Evolutionary conservation across 495 filamentous ascomycete genomes (phyloP).

Genomic region (Articulospora tetracladia): DNA sequence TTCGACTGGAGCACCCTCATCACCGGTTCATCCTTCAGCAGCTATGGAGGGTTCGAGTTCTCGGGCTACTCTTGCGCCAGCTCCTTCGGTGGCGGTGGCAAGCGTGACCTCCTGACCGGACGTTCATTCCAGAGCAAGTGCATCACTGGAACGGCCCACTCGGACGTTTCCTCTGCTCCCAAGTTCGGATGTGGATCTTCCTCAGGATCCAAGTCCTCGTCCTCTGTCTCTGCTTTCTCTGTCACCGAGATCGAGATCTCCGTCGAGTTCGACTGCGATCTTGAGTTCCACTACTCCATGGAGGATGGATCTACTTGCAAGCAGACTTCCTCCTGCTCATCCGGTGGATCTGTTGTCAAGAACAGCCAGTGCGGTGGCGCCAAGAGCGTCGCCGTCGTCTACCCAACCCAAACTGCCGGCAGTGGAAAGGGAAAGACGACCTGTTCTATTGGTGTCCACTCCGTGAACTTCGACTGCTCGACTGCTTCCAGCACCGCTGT

Average conservation of each 20-base stretch:
- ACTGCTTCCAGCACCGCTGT: conserved; percentile 33
- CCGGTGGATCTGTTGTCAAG: conserved; percentile 59
- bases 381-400: conserved; percentile 69
- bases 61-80: conserved; percentile 61
- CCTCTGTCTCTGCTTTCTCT: conserved; percentile 61
- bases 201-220: conserved; percentile 45
- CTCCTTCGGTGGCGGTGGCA: conserved; percentile 42
- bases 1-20: conserved; percentile 67
- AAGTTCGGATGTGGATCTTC: conserved; percentile 45
- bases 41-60: conserved; percentile 72
- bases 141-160: conserved; percentile 54
- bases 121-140: conserved; percentile 53
- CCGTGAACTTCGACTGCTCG: conserved; percentile 77
- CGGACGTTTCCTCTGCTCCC: conserved; percentile 45
- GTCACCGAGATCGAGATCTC: conserved; percentile 68
- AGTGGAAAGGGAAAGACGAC: conserved; percentile 36
- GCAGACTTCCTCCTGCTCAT: conserved; percentile 60
- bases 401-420: conserved; percentile 52
- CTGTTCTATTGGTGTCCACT: conserved; percentile 73
- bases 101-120: conserved; percentile 42
- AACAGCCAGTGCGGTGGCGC: conserved; percentile 94
- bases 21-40: conserved; percentile 52
- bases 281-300: conserved; percentile 84
- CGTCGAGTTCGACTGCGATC: conserved; percentile 66
- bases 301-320: conserved; percentile 74